Base-by-base conservation (phyloP, 768 basidiomycete species). In the Gloeopeniophorella convolvens region DNA sequence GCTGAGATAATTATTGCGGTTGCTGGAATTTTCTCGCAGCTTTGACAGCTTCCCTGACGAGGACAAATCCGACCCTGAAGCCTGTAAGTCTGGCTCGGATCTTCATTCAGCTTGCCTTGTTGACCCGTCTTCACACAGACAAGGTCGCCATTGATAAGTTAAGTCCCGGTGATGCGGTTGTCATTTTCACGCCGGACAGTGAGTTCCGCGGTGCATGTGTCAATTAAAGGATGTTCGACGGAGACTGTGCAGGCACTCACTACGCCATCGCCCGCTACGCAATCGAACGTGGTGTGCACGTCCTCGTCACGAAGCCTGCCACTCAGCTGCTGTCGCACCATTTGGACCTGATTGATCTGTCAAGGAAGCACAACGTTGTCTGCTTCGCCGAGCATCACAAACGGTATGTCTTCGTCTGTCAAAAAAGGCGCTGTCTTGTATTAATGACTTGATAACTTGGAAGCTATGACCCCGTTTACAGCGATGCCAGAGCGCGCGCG, bases 301-400 rank as follows among this genome's bases (percentile, higher is more conserved):
- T 95, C 42, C 79, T 95, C 33, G 78, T 95, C 54, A 96, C 93
- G 36, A 96, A 95, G 66, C 93, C 93, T 3, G 93, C 91, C 4
- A 91, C 89, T 0, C 84, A 95, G 61, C 73, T 88, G 15, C 76
- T 96, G 48, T 74, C 80, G 44, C 84, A 96, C 63, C 93, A 96
- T 67, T 81, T 79, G 53, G 76, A 78, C 26, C 75, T 95, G 42
- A 81, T 92, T 55, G 73, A 76, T 31, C 79, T 87, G 10, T 89
- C 93, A 27, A 79, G 74, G 59, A 78, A 86, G 66, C 76, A 91
- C 63, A 82, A 83, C 41, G 83, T 94, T 16, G 76, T 90, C 2
- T 91, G 89, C 67, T 91, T 89, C 63, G 92, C 95, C n/a, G 93
- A 96, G 65, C 90, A 95, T 62, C 89, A 92, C 70, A 92, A 91